These are phyloP conservation scores for Zopfochytrium polystomum DNA, from an alignment of 371 early-diverging fungal genomes.

Conservation along the genomic window DNA sequence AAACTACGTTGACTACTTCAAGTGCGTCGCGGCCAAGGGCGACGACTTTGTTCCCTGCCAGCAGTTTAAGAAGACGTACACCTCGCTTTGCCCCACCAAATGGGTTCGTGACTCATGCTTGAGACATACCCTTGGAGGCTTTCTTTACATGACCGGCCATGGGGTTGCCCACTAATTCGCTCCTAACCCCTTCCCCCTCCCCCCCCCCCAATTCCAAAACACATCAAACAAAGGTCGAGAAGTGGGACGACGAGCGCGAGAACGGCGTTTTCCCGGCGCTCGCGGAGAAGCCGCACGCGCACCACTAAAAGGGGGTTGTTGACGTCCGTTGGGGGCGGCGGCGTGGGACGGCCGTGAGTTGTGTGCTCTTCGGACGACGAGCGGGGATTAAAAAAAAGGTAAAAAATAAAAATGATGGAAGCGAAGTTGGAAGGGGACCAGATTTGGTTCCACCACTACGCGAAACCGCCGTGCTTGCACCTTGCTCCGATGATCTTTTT, in stretches of 20 bases:
- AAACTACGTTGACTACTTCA: constrained; percentile 92
- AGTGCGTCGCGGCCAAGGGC: constrained; percentile 69
- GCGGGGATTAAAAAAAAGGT: too few species aligned
- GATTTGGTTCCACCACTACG: too few species aligned
- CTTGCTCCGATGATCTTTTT: too few species aligned
- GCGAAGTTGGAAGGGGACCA: too few species aligned
- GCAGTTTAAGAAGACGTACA: constrained; percentile 75
- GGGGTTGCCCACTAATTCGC: not conserved
- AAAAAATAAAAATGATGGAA: too few species aligned
- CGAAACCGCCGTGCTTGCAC: too few species aligned
- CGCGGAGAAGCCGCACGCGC: not conserved
- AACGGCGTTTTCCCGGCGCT: constrained; percentile 68
- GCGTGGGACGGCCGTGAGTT: too few species aligned
- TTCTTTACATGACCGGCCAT: not conserved
- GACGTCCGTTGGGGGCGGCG: too few species aligned
- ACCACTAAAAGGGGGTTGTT: constrained; percentile 1
- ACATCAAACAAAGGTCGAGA: constrained; percentile 55
- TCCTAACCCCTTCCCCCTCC: too few species aligned
- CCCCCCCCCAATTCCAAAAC: not conserved
- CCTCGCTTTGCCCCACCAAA: constrained; percentile 77
- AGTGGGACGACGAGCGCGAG: constrained; percentile 83
- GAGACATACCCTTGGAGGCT: not conserved
- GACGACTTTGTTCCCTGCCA: constrained; percentile 87
- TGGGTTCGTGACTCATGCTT: constrained; percentile 68
- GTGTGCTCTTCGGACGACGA: too few species aligned